Evolutionary conservation across 139 green algal species (phyloP), one percentile per base, ranked within the genome.

Genomic region (Chlamydomonas applanata): DNA sequence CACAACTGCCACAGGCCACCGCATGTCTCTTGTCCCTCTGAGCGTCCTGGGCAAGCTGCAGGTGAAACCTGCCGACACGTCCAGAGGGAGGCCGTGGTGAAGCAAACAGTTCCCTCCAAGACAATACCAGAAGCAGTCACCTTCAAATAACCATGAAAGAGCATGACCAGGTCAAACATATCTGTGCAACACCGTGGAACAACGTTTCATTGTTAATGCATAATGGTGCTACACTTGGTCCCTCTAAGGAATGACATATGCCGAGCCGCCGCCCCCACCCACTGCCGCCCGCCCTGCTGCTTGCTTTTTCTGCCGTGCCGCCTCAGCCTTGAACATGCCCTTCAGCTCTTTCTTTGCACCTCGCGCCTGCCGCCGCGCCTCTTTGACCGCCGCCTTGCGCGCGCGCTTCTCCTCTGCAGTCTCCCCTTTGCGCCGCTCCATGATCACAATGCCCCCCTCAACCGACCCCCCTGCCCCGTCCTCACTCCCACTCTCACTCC

Each of bases 341-440:
- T 94, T 97, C 45, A 93, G 69, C 73, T 91, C 80, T 82, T 97
- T 97, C 81, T 98, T 98, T 1, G 75, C 69, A 24, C 60, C 82
- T 4, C 94, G 79, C 7, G 90, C 87, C 29, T 82, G 70, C 4
- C 85, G 73, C 76, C 85, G 74, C 79, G 85, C 80, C 35, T 89
- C 88, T 83, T 97, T 98, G 1, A 97, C 91, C 2, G 82, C 88
- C 19, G 74, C 79, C 83, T 98, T 98, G 22, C 93, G 80, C 16
- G 83, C 82, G 36, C 80, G 85, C 71, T 89, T 91, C 81, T 96
- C 93, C 61, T 96, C 93, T 13, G 84, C 78, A 0, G 66, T 93
- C 84, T 98, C 93, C 3, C 85, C 89, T 77, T 92, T 94, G 1
- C 73, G 78, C 54, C 89, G 77, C 52, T 66, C 69, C 54, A 76